Conservation (phyloP, 2,329 filamentous ascomycete species). For the Talaromyces sp. region DNA sequence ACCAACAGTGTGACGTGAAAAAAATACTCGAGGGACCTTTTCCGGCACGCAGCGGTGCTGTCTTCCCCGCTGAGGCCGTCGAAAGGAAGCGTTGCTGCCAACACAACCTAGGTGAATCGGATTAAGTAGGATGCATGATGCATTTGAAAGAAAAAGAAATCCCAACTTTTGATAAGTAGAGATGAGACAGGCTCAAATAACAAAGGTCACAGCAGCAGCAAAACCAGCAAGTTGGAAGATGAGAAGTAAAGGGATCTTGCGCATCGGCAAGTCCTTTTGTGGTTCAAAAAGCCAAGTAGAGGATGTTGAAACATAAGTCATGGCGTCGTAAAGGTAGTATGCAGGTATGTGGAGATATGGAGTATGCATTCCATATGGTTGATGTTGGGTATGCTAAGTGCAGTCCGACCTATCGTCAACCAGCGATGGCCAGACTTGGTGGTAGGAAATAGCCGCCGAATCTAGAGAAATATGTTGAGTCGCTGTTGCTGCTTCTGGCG, state of each 20-base stretch:
- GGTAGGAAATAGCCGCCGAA: not conserved
- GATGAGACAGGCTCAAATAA: not conserved
- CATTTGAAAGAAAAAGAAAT: not conserved
- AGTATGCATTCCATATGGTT: not conserved
- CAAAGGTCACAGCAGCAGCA: not conserved
- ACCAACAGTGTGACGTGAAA: not conserved
- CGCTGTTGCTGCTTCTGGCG: conserved; percentile 21
- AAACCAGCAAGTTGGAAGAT: not conserved
- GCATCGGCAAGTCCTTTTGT: not conserved
- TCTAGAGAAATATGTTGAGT: conserved; percentile 1
- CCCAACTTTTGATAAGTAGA: not conserved
- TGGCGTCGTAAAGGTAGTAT: conserved; percentile 1
- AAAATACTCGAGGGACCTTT: not conserved
- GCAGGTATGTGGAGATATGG: not conserved
- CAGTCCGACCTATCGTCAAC: not conserved
- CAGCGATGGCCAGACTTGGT: not conserved
- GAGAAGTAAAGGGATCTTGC: not conserved
- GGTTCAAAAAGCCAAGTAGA: not conserved
- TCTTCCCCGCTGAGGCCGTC: not conserved
- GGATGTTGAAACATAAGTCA: not conserved
- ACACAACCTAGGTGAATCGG: not conserved
- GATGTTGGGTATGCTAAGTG: not conserved
- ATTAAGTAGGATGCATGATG: not conserved
- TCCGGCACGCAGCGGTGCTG: not conserved
- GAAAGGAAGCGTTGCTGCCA: not conserved